Percentiles rank a stretch among this genome's conserved stretches.
Conservation (phyloP, 129 eudicot species). For the Chrysanthemum seticuspe region DNA sequence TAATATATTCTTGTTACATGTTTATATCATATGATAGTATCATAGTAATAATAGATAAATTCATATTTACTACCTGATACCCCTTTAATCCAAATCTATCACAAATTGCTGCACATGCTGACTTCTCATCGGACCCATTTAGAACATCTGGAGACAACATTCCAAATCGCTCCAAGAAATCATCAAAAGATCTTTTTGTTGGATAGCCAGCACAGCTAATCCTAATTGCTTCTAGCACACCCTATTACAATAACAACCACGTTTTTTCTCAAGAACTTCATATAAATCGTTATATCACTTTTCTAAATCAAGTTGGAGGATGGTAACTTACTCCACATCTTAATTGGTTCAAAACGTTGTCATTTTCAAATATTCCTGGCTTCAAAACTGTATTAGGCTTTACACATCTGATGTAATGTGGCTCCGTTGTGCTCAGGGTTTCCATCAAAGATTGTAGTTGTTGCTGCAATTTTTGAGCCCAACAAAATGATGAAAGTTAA, state of each 20-base stretch:
- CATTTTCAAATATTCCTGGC: slow-evolving; percentile 97
- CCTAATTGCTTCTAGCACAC: slow-evolving; percentile 97
- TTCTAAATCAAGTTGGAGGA: slow-evolving; percentile 13
- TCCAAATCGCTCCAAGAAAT: slow-evolving; percentile 94
- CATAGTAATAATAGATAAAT: no score
- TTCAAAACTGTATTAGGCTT: slow-evolving; percentile 90
- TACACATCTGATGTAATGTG: slow-evolving; percentile 98
- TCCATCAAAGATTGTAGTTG: slow-evolving; percentile 97
- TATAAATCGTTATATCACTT: slow-evolving; percentile 14
- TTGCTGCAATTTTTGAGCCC: slow-evolving; percentile 57
- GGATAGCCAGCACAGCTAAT: slow-evolving; percentile 99
- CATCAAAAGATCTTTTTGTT: slow-evolving; percentile 92
- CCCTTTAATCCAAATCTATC: slow-evolving; percentile 91
- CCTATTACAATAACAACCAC: slow-evolving; percentile 42
- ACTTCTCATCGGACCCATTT: slow-evolving; percentile 90
- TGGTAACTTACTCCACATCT: slow-evolving; percentile 86
- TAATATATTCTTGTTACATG: not conserved
- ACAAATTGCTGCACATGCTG: slow-evolving; percentile 86
- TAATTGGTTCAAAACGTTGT: slow-evolving; percentile 83
- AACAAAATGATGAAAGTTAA: not conserved
- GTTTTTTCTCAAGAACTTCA: slow-evolving; percentile 18
- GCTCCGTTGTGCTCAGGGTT: slow-evolving; percentile 97
- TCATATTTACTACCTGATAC: slow-evolving; percentile 64
- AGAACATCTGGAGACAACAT: slow-evolving; percentile 88
- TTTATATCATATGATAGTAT: not conserved